Evolutionary conservation across 2,329 filamentous ascomycete genomes (phyloP).

Genomic region (Botryotinia calthae): DNA sequence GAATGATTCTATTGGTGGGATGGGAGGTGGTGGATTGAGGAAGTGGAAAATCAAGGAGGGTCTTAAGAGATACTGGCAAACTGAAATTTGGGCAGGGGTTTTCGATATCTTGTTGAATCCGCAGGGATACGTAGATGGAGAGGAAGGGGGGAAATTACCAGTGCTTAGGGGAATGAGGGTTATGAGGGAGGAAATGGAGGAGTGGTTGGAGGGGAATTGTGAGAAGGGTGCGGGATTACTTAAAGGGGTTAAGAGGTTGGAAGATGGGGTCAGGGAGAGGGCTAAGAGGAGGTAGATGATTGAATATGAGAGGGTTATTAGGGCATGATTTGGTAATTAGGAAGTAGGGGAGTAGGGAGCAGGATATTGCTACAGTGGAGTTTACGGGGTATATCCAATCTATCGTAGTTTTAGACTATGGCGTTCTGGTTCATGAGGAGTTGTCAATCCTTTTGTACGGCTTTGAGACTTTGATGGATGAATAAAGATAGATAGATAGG

Average conservation of each 20-base stretch:
- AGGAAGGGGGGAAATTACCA: constrained; percentile 68
- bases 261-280: constrained; percentile 39
- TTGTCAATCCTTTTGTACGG: not conserved
- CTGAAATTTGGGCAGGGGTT: constrained; percentile 79
- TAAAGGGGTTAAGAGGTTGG: constrained; percentile 62
- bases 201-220: constrained; percentile 74
- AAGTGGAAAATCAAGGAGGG: constrained; percentile 78
- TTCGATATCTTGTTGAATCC: constrained; percentile 90
- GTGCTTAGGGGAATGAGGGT: constrained; percentile 66
- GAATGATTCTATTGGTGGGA: constrained; percentile 45
- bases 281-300: constrained; percentile 12
- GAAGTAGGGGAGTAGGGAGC: not conserved
- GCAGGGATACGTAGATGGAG: constrained; percentile 58
- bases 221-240: constrained; percentile 78
- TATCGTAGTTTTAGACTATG: not conserved
- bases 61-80: constrained; percentile 95
- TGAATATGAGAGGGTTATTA: not conserved
- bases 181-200: constrained; percentile 77
- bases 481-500: not conserved
- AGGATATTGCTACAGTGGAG: not conserved
- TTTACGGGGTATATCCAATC: not conserved
- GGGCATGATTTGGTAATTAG: not conserved
- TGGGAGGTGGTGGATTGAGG: constrained; percentile 50
- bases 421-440: not conserved
- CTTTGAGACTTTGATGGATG: not conserved